A percentile compares a stretch with the other conserved stretches of the same genome.
These are phyloP conservation scores for Rutstroemia sp. DNA, from an alignment of 2,329 filamentous ascomycete species.

Conservation along the genomic window DNA sequence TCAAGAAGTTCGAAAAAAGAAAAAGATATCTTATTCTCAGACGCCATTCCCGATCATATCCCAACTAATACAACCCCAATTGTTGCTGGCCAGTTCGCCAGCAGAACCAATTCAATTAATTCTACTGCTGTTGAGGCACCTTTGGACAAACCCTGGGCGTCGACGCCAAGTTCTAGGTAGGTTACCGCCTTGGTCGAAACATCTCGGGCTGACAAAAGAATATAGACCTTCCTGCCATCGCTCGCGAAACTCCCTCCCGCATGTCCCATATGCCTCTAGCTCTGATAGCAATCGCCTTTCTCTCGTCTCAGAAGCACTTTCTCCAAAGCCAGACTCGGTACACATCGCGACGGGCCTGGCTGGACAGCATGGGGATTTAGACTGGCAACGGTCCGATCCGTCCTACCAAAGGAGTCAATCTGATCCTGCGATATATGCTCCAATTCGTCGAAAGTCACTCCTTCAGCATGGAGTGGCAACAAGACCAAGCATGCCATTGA, in stretches of 20 bases:
- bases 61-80: background rate
- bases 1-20: constrained; percentile 4
- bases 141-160: background rate
- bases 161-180: constrained; percentile 1
- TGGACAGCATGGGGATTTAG: constrained; percentile 2
- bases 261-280: constrained; percentile 14
- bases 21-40: background rate
- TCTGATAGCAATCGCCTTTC: constrained; percentile 20
- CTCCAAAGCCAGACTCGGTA: constrained; percentile 12
- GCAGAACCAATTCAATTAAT: constrained; percentile 7
- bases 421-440: constrained; percentile 21
- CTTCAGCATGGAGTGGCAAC: constrained; percentile 29
- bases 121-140: background rate
- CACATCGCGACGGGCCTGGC: background rate
- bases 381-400: constrained; percentile 7
- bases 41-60: background rate
- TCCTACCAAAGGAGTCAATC: constrained; percentile 15
- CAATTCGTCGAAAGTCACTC: constrained; percentile 26
- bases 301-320: constrained; percentile 20
- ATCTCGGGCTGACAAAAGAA: background rate
- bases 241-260: constrained; percentile 20
- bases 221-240: background rate
- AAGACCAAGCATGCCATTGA: constrained; percentile 14
- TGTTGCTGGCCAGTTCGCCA: background rate
- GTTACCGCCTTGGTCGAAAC: background rate